Evolutionary conservation across 1,284 basidiomycete genomes (phyloP), one percentile per base, ranked within the genome.

Genomic region (Ustilago bromivora): DNA sequence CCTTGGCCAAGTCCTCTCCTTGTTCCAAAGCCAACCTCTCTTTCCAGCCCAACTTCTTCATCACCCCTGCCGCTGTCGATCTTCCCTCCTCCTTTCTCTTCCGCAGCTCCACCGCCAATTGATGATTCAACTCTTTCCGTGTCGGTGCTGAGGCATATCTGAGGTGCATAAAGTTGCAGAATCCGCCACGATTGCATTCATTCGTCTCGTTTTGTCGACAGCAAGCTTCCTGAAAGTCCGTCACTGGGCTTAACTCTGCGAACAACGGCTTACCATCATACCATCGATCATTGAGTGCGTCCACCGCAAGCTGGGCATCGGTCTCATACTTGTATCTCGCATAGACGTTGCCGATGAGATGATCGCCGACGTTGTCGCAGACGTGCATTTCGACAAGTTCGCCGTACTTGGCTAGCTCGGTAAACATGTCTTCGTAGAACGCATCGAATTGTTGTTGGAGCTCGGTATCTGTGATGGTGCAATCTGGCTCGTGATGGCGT

Each of bases 81-180:
- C 61, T 65, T 9, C 65, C 58, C 15, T 80, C 74, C 35, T 71
- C 60, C 17, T 73, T 77, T 9, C 78, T 57, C 65, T 64, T 69
- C 11, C 75, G 41, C 35, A 80, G 61, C 56, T 85, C 84, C 13
- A 85, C 82, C 17, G 79, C 71, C 8, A 82, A 65, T 58, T 86
- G 76, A 34, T 85, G 83, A 35, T 82, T 66, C 55, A 86, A 63
- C 59, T 83, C 67, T 47, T 77, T 72, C 12, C 83, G 55, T 4
- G 85, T 65, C 4, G 60, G 56, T 11, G 62, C 51, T 4, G 74
- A 67, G 5, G 84, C 76, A 52, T 81, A 72, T 19, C 82, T 71
- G 32, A 98, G 88, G 88, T 99, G 96, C 95, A 98, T 98, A 86
- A 99, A 99, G 88, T 99, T 99, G 88, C 96, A 99, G 88, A 98